Evolutionary conservation across 2,329 filamentous ascomycete genomes (phyloP), one percentile per base, ranked within the genome.

Genomic region (Aspergillus ustus): DNA sequence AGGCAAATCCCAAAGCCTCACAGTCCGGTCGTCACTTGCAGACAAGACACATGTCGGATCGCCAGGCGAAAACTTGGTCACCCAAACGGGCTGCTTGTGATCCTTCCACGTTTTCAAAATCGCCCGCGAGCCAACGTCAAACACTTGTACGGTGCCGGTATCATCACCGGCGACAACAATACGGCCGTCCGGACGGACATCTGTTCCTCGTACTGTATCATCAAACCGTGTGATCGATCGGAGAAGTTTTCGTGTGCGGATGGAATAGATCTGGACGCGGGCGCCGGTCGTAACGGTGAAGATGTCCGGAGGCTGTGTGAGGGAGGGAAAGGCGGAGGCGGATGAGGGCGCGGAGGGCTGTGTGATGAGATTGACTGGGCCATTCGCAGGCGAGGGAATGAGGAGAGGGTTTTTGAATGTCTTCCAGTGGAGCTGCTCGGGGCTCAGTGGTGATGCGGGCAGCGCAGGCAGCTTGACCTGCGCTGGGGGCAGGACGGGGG

Each of bases 201-300:
- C 92, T 64, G 92, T 95, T 70, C 91, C 91, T 72, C 94, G 91
- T 64, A 93, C 94, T 67, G 93, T 90, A 74, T 97, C 92, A 73
- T 93, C 90, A 76, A 99, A 98, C 63, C 95, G 88, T 63, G 92
- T 93, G 71, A 99, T 95, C 9, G 93, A 97, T 82, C 97, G 97
- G 72, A 97, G 82, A 11, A 95, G 86, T 79, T 97, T 96, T 62
- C 94, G 89, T 48, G 93, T 97, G 74, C 92, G 90, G 72, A 91
- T 91, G 55, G 92, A 97, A 84, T 93, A 97, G 64, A 99, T 89
- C 78, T 98, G 94, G 51, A 99, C 88, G 63, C 95, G 89, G 59
- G 92, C 92, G 62, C 95, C 94, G 15, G 93, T 93, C n/a, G 94
- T 98, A 63, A 97, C 91, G 60, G 92, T 93, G 77, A 99, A 98